Base-by-base conservation (phyloP, 2,329 filamentous ascomycete genomes). In the Arthrinium phaeospermum region DNA sequence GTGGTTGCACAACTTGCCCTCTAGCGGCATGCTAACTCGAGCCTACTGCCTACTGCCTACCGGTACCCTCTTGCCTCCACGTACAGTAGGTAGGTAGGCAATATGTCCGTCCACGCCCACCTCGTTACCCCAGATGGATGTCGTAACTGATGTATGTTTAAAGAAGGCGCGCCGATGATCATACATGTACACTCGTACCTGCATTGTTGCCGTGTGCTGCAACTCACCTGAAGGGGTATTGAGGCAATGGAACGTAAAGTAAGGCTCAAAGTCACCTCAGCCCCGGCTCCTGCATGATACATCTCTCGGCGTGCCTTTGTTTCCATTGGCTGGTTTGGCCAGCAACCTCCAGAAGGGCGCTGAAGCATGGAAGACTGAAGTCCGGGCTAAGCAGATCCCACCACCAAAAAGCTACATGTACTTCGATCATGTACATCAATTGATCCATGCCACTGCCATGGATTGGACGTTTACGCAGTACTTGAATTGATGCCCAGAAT, bases 241-340 rank as follows among this genome's bases (percentile, higher is more conserved):
- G 37, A 49, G 46, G 46, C 46, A 49, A 49, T 49, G 46, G 46
- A 49, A 49, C 49, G n/a, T 64, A 4, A 64, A 61, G 57, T 64
- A 41, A 64, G 57, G 57, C 57, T 64, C 22, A 22, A 14, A 10
- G 30, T 49, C 46, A n/a, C 46, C 46, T 64, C 57, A 64, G 57
- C 57, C 57, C 57, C 41, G 57, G 49, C 49, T 51, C 13, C 49
- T 51, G 49, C 49, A 51, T 51, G 22, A 49, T 46, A 47, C 45
- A 22, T 47, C 19, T 49, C 19, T 49, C 46, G 46, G 22, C 46
- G 46, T 22, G 46, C 46, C 46, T 49, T 49, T 22, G 22, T n/a
- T 49, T n/a, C 46, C n/a, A 27, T 24, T 51, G 49, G 49, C 24
- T 24, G 49, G 7, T 51, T 51, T 12, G 49, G n/a, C 49, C 3